Base-by-base conservation (phyloP, 768 basidiomycete species). In the Leccinellum rugosiceps region DNA sequence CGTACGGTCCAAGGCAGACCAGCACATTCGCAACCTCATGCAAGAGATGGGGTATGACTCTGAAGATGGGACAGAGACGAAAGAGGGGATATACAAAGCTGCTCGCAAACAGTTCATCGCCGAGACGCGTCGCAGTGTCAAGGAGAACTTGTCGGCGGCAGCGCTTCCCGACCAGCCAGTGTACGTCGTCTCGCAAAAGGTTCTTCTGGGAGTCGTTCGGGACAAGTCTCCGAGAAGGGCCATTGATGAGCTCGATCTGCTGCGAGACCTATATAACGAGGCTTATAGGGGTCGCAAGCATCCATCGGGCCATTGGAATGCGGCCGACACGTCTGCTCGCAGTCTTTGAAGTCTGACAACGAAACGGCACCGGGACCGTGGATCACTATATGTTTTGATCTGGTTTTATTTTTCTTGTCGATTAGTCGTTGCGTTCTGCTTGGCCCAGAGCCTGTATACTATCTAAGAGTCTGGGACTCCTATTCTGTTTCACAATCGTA, bases 1-100 rank as follows among this genome's bases (percentile, higher is more conserved):
- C 31, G 68, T 75, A 23, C 70, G 75, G 21, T 76, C 75, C 1
- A 74, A 76, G 59, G 63, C 76, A 1, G 72, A 75, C 45, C 69
- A 68, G 21, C 65, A 73, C 43, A 70, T 73, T 32, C 63, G 34
- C 13, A 64, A 68, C 50, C 38, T 72, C 38, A 63, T 68, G 64
- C 58, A 30, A 26, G 69, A 72, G 28, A 61, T 58, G 61, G 70
- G 60, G 32, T 72, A 69, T 4, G 65, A 70, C 35, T 68, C 62
- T 9, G 68, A 70, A n/a, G 53, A 50, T 5, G 66, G 58, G 13
- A 10, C n/a, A 4, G 57, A 57, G 10, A 61, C 52, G 3, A 65
- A 53, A n/a, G 62, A 68, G 11, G 28, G 51, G 3, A 48, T 59
- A 6, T 67, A 71, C 54, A 68, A 53, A 5, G 50, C 55, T 26